Base-by-base conservation (phyloP, 768 basidiomycete genomes). In the Aureoboletus auriporus region DNA sequence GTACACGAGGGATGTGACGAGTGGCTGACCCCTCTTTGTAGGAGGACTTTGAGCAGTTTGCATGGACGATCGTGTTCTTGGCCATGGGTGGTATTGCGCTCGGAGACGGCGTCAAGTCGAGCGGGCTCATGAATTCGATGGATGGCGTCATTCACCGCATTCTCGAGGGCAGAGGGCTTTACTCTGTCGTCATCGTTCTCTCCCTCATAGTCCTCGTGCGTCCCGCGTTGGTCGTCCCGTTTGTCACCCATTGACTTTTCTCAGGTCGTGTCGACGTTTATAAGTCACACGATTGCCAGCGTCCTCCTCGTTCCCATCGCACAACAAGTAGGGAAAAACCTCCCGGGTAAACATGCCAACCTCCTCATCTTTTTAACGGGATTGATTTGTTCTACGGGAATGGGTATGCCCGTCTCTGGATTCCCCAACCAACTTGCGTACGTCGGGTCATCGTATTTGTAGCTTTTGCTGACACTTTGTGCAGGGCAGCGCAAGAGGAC, bases 401-500 rank as follows among this genome's bases (percentile, higher is more conserved):
- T 99, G 96, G 95, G 92, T 10, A 89, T 98, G 79, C 94, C 95
- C 3, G 93, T 98, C 34, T 93, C 91, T 52, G 96, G 96, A n/a
- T 99, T 98, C 75, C 95, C 95, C 0, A 96, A 97, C 67, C 92
- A 96, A 70, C 93, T 92, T 42, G 92, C 93, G 93, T 94, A 68
- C 59, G 88, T 52, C 31, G 8, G 20, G 20, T 13, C 31, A 8
- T 33, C 31, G 9, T 8, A 13, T 33, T 13, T 4, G 13, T 33
- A 10, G 3, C 13, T 33, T 10, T 8, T 31, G 5, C 12, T 31
- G 12, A 9, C 12, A 31, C 12, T 31, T 31, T 31, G 16, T 17
- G 16, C 59, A 91, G 89, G 42, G 90, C 91, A 5, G 90, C 91
- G 7, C 90, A 95, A 65, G 94, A 96, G 61, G 88, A 97, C 64